Conservation (phyloP, 108 stramenopile genomes). For the Skeletonema tropicum region DNA sequence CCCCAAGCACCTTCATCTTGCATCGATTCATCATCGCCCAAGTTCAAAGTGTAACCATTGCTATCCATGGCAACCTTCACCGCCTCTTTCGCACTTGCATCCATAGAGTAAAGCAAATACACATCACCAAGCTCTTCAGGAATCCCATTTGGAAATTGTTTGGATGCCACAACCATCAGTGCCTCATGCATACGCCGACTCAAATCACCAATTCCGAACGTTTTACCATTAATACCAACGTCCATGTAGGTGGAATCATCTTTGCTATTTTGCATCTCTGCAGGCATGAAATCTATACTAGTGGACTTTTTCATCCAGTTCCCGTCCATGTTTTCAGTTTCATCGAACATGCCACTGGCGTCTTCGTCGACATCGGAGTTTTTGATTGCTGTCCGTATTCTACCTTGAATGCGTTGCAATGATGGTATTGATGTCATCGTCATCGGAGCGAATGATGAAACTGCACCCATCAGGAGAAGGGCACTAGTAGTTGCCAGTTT, state of each 20-base stretch:
- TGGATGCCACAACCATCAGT: slow-evolving; percentile 44
- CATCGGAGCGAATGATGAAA: not conserved
- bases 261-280: slow-evolving; percentile 6
- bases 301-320: slow-evolving; percentile 38
- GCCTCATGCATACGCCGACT: slow-evolving; percentile 70
- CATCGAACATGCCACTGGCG: slow-evolving; percentile 5
- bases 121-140: slow-evolving; percentile 52
- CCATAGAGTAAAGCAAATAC: slow-evolving; percentile 75
- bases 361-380: not conserved
- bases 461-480: not conserved
- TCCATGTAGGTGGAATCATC: slow-evolving; percentile 50
- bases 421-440: not conserved
- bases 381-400: not conserved
- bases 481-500: not conserved
- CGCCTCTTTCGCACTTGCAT: slow-evolving; percentile 84
- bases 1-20: slow-evolving; percentile 84
- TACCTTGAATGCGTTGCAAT: not conserved
- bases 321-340: slow-evolving; percentile 6
- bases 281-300: slow-evolving; percentile 9
- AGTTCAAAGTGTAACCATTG: slow-evolving; percentile 69
- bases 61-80: slow-evolving; percentile 72
- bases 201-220: slow-evolving; percentile 71
- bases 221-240: slow-evolving; percentile 68
- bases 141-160: slow-evolving; percentile 29
- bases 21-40: slow-evolving; percentile 58